These are phyloP conservation scores for Colletotrichum falcatum DNA, from an alignment of 2,329 filamentous ascomycete species.

Conservation along the genomic window DNA sequence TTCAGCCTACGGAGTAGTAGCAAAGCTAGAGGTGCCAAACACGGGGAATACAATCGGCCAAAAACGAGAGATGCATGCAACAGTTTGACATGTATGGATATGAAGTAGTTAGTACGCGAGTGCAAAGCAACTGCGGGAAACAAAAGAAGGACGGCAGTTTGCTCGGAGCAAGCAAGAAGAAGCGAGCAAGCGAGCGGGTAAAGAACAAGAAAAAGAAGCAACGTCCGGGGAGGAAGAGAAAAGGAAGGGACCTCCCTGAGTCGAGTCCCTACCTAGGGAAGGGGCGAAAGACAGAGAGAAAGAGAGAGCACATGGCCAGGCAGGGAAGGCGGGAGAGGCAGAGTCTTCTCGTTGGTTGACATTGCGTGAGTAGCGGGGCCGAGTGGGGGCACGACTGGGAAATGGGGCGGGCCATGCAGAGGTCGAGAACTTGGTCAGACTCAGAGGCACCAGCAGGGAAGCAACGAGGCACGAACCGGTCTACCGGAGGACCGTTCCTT, in stretches of 20 bases:
- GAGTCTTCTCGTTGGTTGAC: background rate
- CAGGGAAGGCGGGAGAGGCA: slow-evolving; percentile 17
- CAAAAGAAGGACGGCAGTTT: no score
- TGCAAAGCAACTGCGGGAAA: no score
- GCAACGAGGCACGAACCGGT: slow-evolving; percentile 28
- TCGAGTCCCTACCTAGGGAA: no score
- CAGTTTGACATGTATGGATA: no score
- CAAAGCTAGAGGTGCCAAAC: no score
- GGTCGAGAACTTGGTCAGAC: background rate
- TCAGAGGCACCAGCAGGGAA: background rate
- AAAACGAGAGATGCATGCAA: no score
- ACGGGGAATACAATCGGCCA: no score
- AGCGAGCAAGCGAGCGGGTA: slow-evolving; percentile 14
- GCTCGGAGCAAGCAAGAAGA: no score
- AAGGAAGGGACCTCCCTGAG: no score
- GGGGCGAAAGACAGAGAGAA: slow-evolving; percentile 7
- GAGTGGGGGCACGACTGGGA: background rate
- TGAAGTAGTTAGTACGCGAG: no score
- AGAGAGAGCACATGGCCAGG: slow-evolving; percentile 33
- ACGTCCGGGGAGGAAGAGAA: slow-evolving; percentile 16
- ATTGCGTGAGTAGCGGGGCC: background rate
- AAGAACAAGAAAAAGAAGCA: slow-evolving; percentile 23
- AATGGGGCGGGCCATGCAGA: background rate
- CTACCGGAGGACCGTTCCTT: slow-evolving; percentile 33
- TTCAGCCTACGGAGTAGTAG: no score